Base-by-base conservation (phyloP, 768 basidiomycete genomes). In the Suillus lakei region DNA sequence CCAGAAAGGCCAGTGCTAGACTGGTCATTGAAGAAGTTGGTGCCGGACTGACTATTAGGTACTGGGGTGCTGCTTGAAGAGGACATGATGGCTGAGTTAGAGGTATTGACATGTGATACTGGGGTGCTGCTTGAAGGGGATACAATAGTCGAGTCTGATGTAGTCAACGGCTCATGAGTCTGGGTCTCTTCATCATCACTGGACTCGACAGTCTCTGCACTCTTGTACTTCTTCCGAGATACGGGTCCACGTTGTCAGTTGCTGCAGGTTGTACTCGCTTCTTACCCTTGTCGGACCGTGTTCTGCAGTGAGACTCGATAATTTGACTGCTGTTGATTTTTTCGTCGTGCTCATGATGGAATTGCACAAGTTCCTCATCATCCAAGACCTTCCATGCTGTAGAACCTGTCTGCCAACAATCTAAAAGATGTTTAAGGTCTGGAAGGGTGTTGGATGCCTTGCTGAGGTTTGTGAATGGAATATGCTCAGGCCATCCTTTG, bases 401-500 rank as follows among this genome's bases (percentile, higher is more conserved):
- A n/a, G n/a, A n/a, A n/a, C n/a, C n/a, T n/a, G n/a, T n/a, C n/a
- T n/a, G n/a, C n/a, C n/a, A n/a, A n/a, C n/a, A n/a, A n/a, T n/a
- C n/a, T n/a, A n/a, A n/a, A n/a, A n/a, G n/a, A n/a, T n/a, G n/a
- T n/a, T n/a, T n/a, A n/a, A 64, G 30, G 28, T 64, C 63, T 13
- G 36, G 55, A n/a, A 64, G 63, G 18, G 54, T 39, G 23, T 55
- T 64, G 6, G 39, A 64, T 15, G 44, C 54, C 12, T 53, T n/a
- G 18, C 63, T 64, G 16, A 64, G 32, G 54, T 64, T 64, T 30
- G 28, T n/a, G 10, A 64, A 64, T 9, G 54, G 63, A 16, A 64
- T 56, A 30, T 34, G 8, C n/a, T 23, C 6, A 13, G 55, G 63
- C 63, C 55, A 64, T 23, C 63, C 63, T 58, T 64, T 30, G 12